phyloP scores from a whole-genome alignment of 2,329 filamentous ascomycete genomes.

The Clonostachys byssicola region DNA sequence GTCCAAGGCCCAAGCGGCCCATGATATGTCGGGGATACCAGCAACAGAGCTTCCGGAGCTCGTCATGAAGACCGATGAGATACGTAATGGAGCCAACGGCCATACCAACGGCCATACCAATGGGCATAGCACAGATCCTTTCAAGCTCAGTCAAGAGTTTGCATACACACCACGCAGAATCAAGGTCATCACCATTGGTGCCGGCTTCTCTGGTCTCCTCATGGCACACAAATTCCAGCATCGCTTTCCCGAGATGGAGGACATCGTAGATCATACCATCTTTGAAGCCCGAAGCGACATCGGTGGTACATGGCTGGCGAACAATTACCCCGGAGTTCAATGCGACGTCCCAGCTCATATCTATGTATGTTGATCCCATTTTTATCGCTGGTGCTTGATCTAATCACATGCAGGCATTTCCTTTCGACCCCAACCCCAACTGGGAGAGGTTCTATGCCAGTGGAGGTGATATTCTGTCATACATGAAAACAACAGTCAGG shows the following conservation, averaged over 20 bases:
- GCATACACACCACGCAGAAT: slow-evolving; percentile 12
- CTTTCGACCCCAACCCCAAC: slow-evolving; percentile 34
- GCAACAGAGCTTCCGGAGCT: no score
- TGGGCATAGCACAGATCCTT: neutral
- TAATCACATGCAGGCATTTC: neutral
- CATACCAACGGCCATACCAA: neutral
- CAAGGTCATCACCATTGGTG: slow-evolving; percentile 19
- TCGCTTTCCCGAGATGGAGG: slow-evolving; percentile 14
- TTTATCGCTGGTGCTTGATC: no score
- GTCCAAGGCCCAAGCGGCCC: no score
- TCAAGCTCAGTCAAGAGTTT: slow-evolving; percentile 3
- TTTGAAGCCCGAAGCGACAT: slow-evolving; percentile 53
- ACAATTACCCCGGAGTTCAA: slow-evolving; percentile 51
- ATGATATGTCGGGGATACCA: no score
- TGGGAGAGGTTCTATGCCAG: slow-evolving; percentile 55
- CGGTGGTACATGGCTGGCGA: slow-evolving; percentile 57
- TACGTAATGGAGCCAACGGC: neutral
- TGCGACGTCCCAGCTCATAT: slow-evolving; percentile 17
- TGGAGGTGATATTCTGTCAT: slow-evolving; percentile 52
- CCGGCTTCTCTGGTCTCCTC: slow-evolving; percentile 19
- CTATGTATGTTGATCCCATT: no score
- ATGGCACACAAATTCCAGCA: slow-evolving; percentile 15
- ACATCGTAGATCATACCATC: slow-evolving; percentile 25
- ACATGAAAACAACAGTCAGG: slow-evolving; percentile 42
- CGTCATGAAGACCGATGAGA: no score